Base-by-base conservation (phyloP, 129 eudicot species). In the Centrapalus pauciflorus region DNA sequence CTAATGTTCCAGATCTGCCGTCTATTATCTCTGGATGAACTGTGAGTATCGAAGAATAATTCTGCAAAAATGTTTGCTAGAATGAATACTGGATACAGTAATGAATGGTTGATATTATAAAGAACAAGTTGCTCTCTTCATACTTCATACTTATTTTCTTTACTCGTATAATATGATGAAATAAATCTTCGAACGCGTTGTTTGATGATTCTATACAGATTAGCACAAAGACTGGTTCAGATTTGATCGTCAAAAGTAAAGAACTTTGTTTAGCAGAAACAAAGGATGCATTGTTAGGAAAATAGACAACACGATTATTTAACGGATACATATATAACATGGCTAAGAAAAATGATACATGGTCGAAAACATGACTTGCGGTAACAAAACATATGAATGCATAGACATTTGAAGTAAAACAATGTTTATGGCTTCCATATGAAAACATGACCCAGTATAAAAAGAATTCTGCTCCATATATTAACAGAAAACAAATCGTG, bases 21-120 rank as follows among this genome's bases (percentile, higher is more conserved):
- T 84, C 83, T 25, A 69, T 59, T 24, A 68, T 76, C 83, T 84
- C 85, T 0, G 87, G 87, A 76, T 84, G 87, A 23, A 87, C 87
- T 4, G 85, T 84, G 13, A 79, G 65, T 46, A 84, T 75, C 7
- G 95, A 87, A 9, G 90, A 84, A 63, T 87, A 87, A 66, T 87
- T 84, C 95, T 87, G 85, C 74, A 62, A 66, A 50, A 66, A 5
- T 0, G 9, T 23, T 7, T 10, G 3, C 9, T 25, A 55, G 33
- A 51, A 51, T 17, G 40, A 30, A 30, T 2, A 33, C 8, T 57
- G 24, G 64, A 57, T 14, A 57, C 10, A 14, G 41, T 14, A 28
- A 57, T 48, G 54, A 3, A 5, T 45, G 52, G 43, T 35, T 0
- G 43, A 35, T 10, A 35, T 35, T 35, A n/a, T n/a, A n/a, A n/a